phyloP scores from a whole-genome alignment of 1,284 basidiomycete genomes.

The Malassezia arunalokei region DNA sequence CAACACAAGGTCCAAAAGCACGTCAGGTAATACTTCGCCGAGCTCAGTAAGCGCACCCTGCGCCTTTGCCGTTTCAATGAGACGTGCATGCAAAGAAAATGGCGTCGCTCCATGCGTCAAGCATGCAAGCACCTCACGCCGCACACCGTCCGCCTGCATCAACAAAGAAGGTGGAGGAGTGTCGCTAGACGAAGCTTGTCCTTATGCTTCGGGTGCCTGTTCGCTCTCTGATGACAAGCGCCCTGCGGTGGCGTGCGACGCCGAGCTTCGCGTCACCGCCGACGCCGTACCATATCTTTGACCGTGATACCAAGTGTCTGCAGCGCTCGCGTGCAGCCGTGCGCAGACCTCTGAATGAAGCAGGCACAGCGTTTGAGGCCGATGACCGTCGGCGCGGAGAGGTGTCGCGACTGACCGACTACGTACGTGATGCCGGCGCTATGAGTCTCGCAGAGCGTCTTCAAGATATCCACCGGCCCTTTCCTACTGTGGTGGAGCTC shows the following conservation, averaged over 20 bases:
- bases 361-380: slow-evolving; percentile 6
- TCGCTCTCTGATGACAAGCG: not conserved
- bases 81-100: not conserved
- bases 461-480: slow-evolving; percentile 81
- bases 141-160: too few species aligned
- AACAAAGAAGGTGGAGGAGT: too few species aligned
- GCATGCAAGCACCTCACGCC: not conserved
- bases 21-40: not conserved
- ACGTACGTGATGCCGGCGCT: slow-evolving; percentile 78
- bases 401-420: slow-evolving; percentile 71
- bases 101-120: not conserved
- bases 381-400: slow-evolving; percentile 26
- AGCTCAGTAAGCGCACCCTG: not conserved
- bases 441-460: slow-evolving; percentile 80
- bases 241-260: not conserved
- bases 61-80: not conserved
- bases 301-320: slow-evolving; percentile 65
- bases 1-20: not conserved
- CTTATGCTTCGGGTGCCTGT: too few species aligned
- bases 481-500: slow-evolving; percentile 69
- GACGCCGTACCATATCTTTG: slow-evolving; percentile 56
- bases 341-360: slow-evolving; percentile 51
- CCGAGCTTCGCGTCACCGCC: slow-evolving; percentile 18
- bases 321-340: slow-evolving; percentile 68
- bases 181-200: too few species aligned